phyloP scores from a whole-genome alignment of 2,329 filamentous ascomycete species.

The Colletotrichum aenigma region DNA sequence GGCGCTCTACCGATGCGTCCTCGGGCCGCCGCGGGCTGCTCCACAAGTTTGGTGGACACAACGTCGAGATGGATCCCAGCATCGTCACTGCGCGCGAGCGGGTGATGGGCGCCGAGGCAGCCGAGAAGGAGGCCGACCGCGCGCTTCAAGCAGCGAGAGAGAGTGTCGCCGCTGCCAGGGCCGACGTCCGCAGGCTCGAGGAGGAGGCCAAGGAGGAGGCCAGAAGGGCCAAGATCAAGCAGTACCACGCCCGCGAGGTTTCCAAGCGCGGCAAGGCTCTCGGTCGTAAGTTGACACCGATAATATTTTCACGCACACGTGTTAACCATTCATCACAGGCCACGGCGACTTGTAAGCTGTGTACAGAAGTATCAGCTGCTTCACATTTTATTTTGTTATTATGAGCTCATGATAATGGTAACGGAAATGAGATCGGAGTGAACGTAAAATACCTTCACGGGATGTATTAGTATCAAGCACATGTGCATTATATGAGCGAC shows the following conservation, averaged over 20 bases:
- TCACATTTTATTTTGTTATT: background rate
- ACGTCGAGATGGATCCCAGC: conserved; percentile 60
- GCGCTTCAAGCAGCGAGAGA: conserved; percentile 62
- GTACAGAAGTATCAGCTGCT: background rate
- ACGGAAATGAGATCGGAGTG: background rate
- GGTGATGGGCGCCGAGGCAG: conserved; percentile 64
- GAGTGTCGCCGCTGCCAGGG: conserved; percentile 66
- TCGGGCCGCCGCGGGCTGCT: conserved; percentile 43
- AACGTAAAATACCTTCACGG: background rate
- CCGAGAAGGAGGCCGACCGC: conserved; percentile 69
- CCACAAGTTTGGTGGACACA: conserved; percentile 48
- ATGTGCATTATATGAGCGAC: background rate
- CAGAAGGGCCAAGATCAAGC: conserved; percentile 69
- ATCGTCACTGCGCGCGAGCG: conserved; percentile 67
- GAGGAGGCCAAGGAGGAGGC: conserved; percentile 70
- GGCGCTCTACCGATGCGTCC: conserved; percentile 29
- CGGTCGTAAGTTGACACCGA: conserved; percentile 59
- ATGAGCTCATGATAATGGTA: background rate
- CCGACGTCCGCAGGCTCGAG: conserved; percentile 67
- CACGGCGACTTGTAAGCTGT: conserved; percentile 8
- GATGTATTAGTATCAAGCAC: background rate
- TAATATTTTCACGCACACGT: background rate
- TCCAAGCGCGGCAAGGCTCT: conserved; percentile 73
- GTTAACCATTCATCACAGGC: background rate
- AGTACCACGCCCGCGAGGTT: conserved; percentile 66